These are phyloP conservation scores for Ceratobasidium theobromae DNA, from an alignment of 1,284 basidiomycete species.

Conservation along the genomic window DNA sequence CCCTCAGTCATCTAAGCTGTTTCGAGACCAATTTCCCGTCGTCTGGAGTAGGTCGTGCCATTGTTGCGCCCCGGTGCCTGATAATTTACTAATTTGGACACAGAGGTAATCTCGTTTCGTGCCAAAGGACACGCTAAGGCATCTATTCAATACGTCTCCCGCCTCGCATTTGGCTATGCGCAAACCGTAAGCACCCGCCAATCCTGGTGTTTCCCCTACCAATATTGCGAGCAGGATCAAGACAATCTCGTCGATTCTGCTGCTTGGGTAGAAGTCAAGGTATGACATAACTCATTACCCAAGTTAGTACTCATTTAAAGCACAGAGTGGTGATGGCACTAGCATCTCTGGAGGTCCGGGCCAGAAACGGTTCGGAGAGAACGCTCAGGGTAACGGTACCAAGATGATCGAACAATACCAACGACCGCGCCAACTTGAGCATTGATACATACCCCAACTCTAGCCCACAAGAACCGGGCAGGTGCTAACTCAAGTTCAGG, in stretches of 20 bases:
- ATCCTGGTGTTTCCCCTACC: not conserved
- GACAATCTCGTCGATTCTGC: not conserved
- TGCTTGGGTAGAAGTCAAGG: slow-evolving; percentile 9
- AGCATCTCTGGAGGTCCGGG: not conserved
- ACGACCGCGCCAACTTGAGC: slow-evolving; percentile 5
- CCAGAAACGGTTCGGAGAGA: not conserved
- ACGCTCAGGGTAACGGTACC: not conserved
- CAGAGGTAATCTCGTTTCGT: not conserved
- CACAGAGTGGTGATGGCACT: not conserved
- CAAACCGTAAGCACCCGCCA: not conserved
- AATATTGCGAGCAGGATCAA: not conserved
- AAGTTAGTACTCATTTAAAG: not conserved
- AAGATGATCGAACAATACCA: not conserved
- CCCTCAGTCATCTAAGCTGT: not conserved
- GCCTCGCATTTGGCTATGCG: not conserved
- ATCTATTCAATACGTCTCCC: not conserved
- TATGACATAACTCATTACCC: not conserved
- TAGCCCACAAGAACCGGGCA: too few species aligned
- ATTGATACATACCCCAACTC: too few species aligned
- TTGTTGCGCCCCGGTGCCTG: not conserved
- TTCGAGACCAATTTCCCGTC: not conserved
- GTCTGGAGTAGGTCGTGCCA: slow-evolving; percentile 2
- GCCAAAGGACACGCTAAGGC: not conserved
- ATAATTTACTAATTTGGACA: not conserved
- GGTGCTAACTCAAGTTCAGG: not conserved